These are phyloP conservation scores for Aegilops bicornis DNA, from an alignment of 176 grass and related monocot species.

Conservation along the genomic window DNA sequence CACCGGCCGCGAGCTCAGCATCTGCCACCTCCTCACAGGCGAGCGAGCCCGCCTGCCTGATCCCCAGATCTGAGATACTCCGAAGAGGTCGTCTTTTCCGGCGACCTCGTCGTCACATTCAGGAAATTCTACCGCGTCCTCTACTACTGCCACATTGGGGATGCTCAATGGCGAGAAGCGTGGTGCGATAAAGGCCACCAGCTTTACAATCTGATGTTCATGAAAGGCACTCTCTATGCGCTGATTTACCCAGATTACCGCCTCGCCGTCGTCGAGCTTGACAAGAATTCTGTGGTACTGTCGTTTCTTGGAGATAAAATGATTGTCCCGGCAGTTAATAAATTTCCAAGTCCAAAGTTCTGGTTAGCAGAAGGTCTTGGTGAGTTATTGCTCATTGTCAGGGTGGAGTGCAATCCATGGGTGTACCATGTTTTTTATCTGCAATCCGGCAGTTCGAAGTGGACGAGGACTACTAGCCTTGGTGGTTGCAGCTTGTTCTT, in stretches of 20 bases:
- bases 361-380: neutral
- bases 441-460: no score
- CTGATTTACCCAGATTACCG: constrained; percentile 24
- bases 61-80: fast-evolving
- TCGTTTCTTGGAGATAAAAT: constrained; percentile 7
- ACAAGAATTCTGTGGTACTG: neutral
- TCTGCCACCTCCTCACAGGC: no score
- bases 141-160: constrained; percentile 33
- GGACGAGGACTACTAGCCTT: neutral
- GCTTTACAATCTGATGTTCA: constrained; percentile 49
- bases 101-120: neutral
- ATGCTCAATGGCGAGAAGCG: neutral
- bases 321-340: neutral
- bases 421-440: neutral
- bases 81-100: no score
- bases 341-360: neutral
- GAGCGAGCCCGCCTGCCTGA: no score
- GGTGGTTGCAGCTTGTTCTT: constrained; percentile 14
- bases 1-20: neutral
- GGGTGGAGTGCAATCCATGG: no score
- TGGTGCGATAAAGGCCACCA: neutral
- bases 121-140: fast-evolving
- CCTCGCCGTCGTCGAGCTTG: constrained; percentile 29
- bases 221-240: constrained; percentile 45
- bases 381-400: neutral